These are phyloP conservation scores for Croton setiger DNA, from an alignment of 441 rosid species.

Conservation along the genomic window DNA sequence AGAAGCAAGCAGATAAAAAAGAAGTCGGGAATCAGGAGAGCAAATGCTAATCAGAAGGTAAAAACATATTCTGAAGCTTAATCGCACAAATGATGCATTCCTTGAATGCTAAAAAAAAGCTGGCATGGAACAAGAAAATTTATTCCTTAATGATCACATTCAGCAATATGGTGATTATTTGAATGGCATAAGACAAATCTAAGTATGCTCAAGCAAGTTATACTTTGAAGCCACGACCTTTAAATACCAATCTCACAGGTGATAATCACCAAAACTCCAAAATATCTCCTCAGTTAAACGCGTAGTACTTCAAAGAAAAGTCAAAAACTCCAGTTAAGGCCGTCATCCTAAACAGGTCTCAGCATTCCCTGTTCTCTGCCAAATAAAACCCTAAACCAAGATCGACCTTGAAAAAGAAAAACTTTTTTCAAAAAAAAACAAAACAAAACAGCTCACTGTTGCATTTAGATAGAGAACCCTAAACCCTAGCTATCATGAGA, in stretches of 20 bases:
- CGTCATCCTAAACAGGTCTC: not conserved
- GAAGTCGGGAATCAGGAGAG: not conserved
- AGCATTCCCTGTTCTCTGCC: slow-evolving; percentile 3
- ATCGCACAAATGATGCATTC: too few relatives aligned
- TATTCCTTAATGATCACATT: not conserved
- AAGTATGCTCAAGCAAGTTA: not conserved
- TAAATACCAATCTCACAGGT: not conserved
- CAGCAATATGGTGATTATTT: not conserved
- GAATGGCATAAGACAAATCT: not conserved
- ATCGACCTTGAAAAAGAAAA: not conserved
- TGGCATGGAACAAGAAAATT: not conserved
- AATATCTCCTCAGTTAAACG: not conserved
- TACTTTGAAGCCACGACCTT: not conserved
- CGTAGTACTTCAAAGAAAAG: not conserved
- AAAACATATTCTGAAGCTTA: not conserved
- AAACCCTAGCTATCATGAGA: not conserved
- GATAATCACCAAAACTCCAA: not conserved
- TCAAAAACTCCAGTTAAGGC: not conserved
- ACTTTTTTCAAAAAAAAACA: not conserved
- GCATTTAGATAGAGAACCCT: not conserved
- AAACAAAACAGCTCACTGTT: not conserved
- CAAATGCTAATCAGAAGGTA: not conserved
- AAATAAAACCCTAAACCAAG: not conserved
- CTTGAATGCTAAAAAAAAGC: too few relatives aligned
- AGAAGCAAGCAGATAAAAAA: not conserved